Conservation (phyloP, 1,284 basidiomycete species). For the Leccinum colubrinum region DNA sequence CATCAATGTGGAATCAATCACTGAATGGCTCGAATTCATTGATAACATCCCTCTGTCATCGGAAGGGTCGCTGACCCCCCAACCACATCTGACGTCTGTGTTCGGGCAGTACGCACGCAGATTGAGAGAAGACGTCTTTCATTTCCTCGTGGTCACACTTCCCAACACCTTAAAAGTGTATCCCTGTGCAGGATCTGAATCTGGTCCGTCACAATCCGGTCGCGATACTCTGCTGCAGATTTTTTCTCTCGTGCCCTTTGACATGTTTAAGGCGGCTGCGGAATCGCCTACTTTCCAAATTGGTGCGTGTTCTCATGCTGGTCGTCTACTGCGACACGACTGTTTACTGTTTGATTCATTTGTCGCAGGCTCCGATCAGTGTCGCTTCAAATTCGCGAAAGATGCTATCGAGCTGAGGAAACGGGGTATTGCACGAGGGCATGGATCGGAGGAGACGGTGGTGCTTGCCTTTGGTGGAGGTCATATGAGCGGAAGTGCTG, state of each 20-base stretch:
- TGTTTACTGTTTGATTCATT: constrained; percentile 13
- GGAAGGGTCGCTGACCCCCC: constrained; percentile 54
- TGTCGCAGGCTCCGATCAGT: constrained; percentile 69
- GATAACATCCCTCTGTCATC: constrained; percentile 53
- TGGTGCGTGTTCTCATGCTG: constrained; percentile 46
- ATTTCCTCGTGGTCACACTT: constrained; percentile 73
- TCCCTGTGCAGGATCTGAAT: constrained; percentile 38
- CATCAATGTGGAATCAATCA: constrained; percentile 70
- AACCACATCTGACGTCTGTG: constrained; percentile 52
- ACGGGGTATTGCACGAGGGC: constrained; percentile 57
- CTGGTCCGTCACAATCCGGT: constrained; percentile 40
- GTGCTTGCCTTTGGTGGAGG: constrained; percentile 81
- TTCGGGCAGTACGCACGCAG: constrained; percentile 71
- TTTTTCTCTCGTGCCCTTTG: constrained; percentile 76
- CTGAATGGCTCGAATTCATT: constrained; percentile 75
- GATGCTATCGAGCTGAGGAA: constrained; percentile 82
- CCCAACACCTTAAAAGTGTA: constrained; percentile 58
- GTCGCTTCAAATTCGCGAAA: constrained; percentile 87
- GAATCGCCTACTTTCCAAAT: constrained; percentile 77
- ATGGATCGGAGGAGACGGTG: constrained; percentile 76
- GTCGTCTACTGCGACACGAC: constrained; percentile 4
- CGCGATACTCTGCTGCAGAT: constrained; percentile 68
- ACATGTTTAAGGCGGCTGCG: constrained; percentile 76
- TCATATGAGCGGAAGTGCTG: constrained; percentile 66
- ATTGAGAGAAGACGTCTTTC: constrained; percentile 69